Evolutionary conservation across 139 green algal species (phyloP).

Genomic region (Astrephomene gubernaculifera): DNA sequence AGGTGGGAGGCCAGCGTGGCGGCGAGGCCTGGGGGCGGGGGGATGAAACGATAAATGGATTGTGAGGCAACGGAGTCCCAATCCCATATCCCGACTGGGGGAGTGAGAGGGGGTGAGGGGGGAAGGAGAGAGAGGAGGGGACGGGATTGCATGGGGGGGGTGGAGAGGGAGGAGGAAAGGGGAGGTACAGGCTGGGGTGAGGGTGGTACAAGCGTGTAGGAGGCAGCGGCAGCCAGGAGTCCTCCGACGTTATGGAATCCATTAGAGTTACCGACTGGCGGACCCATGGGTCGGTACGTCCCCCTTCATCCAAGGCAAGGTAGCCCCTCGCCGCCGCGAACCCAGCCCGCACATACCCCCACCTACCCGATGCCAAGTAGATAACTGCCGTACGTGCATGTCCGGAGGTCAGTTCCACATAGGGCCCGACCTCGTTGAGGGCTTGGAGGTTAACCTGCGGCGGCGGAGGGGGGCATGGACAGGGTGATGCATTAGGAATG

Average conservation of each 20-base stretch:
- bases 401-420: slow-evolving; percentile 64
- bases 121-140: too few species aligned
- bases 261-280: too few species aligned
- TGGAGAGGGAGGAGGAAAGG: too few species aligned
- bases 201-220: too few species aligned
- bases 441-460: slow-evolving; percentile 71
- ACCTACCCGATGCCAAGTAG: slow-evolving; percentile 57
- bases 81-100: too few species aligned
- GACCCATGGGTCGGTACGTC: too few species aligned
- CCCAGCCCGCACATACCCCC: neutral
- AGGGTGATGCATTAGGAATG: neutral
- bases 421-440: slow-evolving; percentile 66
- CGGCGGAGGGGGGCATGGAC: neutral
- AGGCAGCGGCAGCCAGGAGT: too few species aligned
- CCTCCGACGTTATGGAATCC: too few species aligned
- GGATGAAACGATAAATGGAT: too few species aligned
- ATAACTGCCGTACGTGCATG: slow-evolving; percentile 51
- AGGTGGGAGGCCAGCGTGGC: slow-evolving; percentile 63
- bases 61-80: too few species aligned
- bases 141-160: neutral
- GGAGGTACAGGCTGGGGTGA: neutral
- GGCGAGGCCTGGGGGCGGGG: neutral
- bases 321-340: neutral
- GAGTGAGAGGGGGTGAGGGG: too few species aligned
- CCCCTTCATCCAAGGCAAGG: too few species aligned